A percentile compares a stretch with the other conserved stretches of the same genome.
Conservation (phyloP, 768 basidiomycete genomes). For the Tricholoma sp. region DNA sequence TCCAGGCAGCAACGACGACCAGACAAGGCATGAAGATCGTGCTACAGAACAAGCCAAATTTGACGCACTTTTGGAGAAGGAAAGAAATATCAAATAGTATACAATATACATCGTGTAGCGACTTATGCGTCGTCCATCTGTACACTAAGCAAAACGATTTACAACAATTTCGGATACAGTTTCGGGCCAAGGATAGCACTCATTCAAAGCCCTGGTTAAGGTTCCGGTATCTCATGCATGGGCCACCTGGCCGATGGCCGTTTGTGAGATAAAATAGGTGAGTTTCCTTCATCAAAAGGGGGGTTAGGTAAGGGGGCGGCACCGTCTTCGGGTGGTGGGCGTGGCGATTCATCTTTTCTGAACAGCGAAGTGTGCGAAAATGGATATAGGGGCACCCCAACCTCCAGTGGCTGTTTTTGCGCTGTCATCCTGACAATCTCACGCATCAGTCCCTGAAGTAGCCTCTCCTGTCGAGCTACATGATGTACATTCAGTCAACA, state of each 20-base stretch:
- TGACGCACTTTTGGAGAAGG: slow-evolving; percentile 54
- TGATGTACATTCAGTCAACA: slow-evolving; percentile 5
- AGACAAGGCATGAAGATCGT: slow-evolving; percentile 25
- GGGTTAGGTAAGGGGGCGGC: slow-evolving; percentile 36
- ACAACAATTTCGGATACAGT: background rate
- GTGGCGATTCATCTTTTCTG: slow-evolving; percentile 39
- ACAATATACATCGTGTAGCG: slow-evolving; percentile 3
- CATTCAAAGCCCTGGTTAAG: slow-evolving; percentile 12
- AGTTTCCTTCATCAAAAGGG: slow-evolving; percentile 25
- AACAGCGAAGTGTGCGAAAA: slow-evolving; percentile 70
- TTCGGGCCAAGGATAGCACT: background rate
- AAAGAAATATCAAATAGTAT: slow-evolving; percentile 36
- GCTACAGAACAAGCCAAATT: slow-evolving; percentile 49
- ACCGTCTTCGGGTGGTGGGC: slow-evolving; percentile 24
- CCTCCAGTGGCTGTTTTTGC: slow-evolving; percentile 75
- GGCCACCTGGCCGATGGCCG: slow-evolving; percentile 16
- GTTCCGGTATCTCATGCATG: slow-evolving; percentile 19
- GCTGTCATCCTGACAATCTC: slow-evolving; percentile 82
- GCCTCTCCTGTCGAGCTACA: slow-evolving; percentile 74
- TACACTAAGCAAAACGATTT: background rate
- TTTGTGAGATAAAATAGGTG: slow-evolving; percentile 12
- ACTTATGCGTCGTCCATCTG: slow-evolving; percentile 4
- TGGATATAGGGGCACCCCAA: slow-evolving; percentile 76
- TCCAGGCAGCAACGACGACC: slow-evolving; percentile 1
- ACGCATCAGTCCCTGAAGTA: slow-evolving; percentile 79